phyloP scores from a whole-genome alignment of 805 yeast species.

The Jamesozyma lodderae region DNA sequence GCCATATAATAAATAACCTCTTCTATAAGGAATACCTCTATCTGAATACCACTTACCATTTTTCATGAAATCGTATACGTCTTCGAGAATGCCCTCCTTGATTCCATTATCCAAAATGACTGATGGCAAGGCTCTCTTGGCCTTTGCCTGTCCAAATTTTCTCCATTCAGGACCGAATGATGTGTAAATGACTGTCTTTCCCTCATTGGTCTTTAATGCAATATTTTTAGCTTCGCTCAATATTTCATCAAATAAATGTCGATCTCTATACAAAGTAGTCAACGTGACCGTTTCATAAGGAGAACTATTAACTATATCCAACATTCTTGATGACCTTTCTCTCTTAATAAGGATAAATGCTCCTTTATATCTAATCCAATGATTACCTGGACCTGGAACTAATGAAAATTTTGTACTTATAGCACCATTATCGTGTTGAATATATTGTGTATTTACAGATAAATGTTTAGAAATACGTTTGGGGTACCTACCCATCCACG shows the following conservation, averaged over 20 bases:
- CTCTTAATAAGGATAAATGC: slow-evolving; percentile 84
- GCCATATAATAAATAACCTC: slow-evolving; percentile 90
- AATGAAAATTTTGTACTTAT: slow-evolving; percentile 78
- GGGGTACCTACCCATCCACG: slow-evolving; percentile 88
- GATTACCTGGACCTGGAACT: slow-evolving; percentile 97
- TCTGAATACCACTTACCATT: slow-evolving; percentile 89
- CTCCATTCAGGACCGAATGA: slow-evolving; percentile 99
- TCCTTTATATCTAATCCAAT: slow-evolving; percentile 72
- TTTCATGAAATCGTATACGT: slow-evolving; percentile 68
- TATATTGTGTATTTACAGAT: slow-evolving; percentile 77
- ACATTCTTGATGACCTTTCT: slow-evolving; percentile 80
- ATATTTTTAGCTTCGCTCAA: slow-evolving; percentile 74
- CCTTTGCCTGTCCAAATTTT: slow-evolving; percentile 92
- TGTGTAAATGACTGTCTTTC: slow-evolving; percentile 87
- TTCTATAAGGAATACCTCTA: slow-evolving; percentile 93
- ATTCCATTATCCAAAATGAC: slow-evolving; percentile 78
- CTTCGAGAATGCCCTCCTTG: slow-evolving; percentile 53
- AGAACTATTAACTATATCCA: slow-evolving; percentile 83
- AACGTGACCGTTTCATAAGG: slow-evolving; percentile 95
- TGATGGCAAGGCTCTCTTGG: slow-evolving; percentile 73
- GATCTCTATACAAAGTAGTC: slow-evolving; percentile 80
- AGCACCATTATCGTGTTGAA: slow-evolving; percentile 89
- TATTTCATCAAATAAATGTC: slow-evolving; percentile 57
- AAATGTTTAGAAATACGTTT: slow-evolving; percentile 71
- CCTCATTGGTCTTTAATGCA: slow-evolving; percentile 78